A percentile compares a stretch with the other conserved stretches of the same genome.
phyloP scores from a whole-genome alignment of 176 grass and related monocot genomes.

The Zizania latifolia region DNA sequence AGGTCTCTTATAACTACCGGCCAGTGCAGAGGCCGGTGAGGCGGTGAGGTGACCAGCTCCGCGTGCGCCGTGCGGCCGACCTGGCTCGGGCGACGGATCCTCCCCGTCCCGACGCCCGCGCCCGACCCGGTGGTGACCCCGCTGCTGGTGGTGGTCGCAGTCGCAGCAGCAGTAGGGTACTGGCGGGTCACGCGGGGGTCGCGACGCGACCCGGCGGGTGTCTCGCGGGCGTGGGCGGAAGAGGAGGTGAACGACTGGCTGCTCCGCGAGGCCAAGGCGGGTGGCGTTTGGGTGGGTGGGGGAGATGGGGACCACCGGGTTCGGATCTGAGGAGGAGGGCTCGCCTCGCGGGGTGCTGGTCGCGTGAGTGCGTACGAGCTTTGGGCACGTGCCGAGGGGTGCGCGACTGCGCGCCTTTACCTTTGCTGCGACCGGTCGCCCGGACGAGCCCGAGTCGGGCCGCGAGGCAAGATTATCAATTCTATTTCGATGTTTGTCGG shows the following conservation, averaged over 20 bases:
- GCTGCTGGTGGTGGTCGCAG: too few species aligned
- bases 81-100: background rate
- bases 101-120: too few species aligned
- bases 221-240: background rate
- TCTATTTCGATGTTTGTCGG: too few species aligned
- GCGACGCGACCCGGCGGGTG: background rate
- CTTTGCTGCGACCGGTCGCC: background rate
- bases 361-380: slow-evolving; percentile 33
- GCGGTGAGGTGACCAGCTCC: slow-evolving; percentile 42
- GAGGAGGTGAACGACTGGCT: too few species aligned
- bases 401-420: background rate
- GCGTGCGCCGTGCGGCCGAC: slow-evolving; percentile 22
- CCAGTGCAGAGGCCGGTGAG: background rate
- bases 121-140: too few species aligned
- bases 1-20: slow-evolving; percentile 40
- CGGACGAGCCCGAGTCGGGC: too few species aligned
- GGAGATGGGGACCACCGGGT: background rate
- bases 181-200: background rate
- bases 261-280: too few species aligned
- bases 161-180: background rate
- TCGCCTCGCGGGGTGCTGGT: background rate
- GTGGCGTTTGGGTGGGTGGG: background rate
- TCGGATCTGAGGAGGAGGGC: slow-evolving; percentile 8
- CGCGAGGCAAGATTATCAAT: too few species aligned
- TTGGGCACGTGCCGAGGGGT: slow-evolving; percentile 34